Evolutionary conservation across 2,329 filamentous ascomycete genomes (phyloP).

Genomic region (Ascochyta viciae-villosae): DNA sequence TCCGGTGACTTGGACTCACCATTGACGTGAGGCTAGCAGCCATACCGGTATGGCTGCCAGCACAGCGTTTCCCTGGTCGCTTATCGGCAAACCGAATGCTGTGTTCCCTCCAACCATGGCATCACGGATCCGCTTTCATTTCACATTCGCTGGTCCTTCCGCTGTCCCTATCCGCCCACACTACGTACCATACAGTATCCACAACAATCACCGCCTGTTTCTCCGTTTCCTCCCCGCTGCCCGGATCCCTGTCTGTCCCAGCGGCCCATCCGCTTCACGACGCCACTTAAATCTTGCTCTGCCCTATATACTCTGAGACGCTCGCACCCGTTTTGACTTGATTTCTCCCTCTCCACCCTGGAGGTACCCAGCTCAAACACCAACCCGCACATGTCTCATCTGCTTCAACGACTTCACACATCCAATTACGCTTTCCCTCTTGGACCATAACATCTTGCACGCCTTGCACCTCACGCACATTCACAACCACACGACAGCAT

Average conservation of each 20-base stretch:
- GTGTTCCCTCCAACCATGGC: slow-evolving; percentile 33
- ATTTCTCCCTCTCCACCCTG: slow-evolving; percentile 33
- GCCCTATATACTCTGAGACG: slow-evolving; percentile 49
- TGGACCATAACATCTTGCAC: slow-evolving; percentile 16
- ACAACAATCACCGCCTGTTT: slow-evolving; percentile 47
- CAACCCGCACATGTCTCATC: slow-evolving; percentile 42
- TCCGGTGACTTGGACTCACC: slow-evolving; percentile 42
- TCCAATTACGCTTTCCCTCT: slow-evolving; percentile 11
- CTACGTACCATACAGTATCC: slow-evolving; percentile 41
- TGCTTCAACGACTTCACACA: slow-evolving; percentile 21
- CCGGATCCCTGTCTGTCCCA: slow-evolving; percentile 45
- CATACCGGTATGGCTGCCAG: slow-evolving; percentile 31
- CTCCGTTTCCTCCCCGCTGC: slow-evolving; percentile 50
- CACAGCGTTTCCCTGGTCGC: slow-evolving; percentile 34
- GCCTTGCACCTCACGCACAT: slow-evolving; percentile 2
- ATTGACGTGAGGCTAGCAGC: slow-evolving; percentile 28
- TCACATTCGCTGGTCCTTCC: slow-evolving; percentile 45
- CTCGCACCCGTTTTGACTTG: slow-evolving; percentile 32
- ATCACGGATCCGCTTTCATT: slow-evolving; percentile 38
- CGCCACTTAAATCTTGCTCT: slow-evolving; percentile 51
- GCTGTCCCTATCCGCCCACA: slow-evolving; percentile 47
- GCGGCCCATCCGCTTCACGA: slow-evolving; percentile 45
- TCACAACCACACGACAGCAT: slow-evolving; percentile 13
- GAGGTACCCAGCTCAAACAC: slow-evolving; percentile 32
- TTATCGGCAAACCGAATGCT: slow-evolving; percentile 29